Evolutionary conservation across 2,329 filamentous ascomycete species (phyloP).

Genomic region (Talaromyces funiculosus): DNA sequence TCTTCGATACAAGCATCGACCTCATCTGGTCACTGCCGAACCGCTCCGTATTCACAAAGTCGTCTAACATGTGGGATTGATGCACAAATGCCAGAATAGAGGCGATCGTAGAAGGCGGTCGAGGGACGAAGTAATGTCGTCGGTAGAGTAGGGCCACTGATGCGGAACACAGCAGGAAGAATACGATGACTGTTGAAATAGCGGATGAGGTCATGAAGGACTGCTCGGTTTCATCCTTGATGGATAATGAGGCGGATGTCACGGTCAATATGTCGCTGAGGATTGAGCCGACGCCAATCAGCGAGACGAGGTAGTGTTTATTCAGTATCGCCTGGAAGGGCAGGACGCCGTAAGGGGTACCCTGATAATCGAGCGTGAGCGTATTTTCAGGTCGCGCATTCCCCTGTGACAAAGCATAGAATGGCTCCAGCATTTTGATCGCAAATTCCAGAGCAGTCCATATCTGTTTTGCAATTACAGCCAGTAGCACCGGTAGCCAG

Average conservation of each 20-base stretch:
- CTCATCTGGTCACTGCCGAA: conserved; percentile 59
- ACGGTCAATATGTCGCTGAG: conserved; percentile 44
- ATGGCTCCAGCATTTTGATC: conserved; percentile 46
- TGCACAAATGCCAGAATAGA: conserved; percentile 72
- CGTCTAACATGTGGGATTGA: conserved; percentile 72
- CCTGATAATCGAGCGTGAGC: conserved; percentile 46
- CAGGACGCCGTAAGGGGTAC: conserved; percentile 42
- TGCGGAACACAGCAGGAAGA: conserved; percentile 58
- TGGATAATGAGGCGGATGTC: conserved; percentile 43
- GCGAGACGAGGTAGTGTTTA: conserved; percentile 40
- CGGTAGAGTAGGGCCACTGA: conserved; percentile 57
- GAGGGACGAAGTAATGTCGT: conserved; percentile 65
- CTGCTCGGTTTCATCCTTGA: conserved; percentile 44
- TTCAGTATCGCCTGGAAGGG: conserved; percentile 41
- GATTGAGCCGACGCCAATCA: conserved; percentile 43
- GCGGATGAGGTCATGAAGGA: conserved; percentile 64
- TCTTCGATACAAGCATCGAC: conserved; percentile 51
- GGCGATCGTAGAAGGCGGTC: conserved; percentile 73
- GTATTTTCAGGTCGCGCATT: conserved; percentile 40
- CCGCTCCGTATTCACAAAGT: conserved; percentile 66
- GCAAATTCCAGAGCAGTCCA: conserved; percentile 46
- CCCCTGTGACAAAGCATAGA: conserved; percentile 42
- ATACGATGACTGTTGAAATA: conserved; percentile 58
- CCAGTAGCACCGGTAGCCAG: conserved; percentile 42
- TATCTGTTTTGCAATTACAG: conserved; percentile 42